Evolutionary conservation across 192 early-diverging fungal genomes (phyloP).

Genomic region (Backusella sp.): DNA sequence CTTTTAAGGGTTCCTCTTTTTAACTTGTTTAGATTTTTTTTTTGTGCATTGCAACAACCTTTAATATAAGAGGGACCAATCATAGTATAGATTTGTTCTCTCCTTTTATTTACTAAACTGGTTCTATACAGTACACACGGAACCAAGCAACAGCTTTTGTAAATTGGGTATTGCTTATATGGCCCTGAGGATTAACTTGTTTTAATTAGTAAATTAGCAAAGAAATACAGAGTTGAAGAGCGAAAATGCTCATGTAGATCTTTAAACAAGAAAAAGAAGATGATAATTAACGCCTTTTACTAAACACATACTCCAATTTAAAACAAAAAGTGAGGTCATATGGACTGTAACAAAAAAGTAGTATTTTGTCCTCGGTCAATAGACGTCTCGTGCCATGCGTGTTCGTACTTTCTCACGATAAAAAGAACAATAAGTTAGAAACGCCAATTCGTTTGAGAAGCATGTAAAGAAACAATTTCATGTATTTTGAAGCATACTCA

Average conservation of each 20-base stretch:
- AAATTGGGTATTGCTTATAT: not conserved
- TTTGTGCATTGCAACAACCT: not conserved
- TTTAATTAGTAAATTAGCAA: not conserved
- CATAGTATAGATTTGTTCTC: not conserved
- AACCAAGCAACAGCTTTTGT: not conserved
- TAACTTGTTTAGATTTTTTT: not conserved
- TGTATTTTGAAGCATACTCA: not conserved
- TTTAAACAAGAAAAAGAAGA: not conserved
- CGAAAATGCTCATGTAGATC: not conserved
- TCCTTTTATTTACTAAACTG: constrained; percentile 4
- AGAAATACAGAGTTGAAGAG: not conserved
- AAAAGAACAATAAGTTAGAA: not conserved
- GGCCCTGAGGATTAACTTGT: not conserved
- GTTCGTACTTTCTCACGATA: not conserved
- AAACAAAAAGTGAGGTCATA: not conserved
- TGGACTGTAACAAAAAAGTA: not conserved
- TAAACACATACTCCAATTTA: not conserved
- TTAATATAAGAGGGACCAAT: constrained; percentile 2
- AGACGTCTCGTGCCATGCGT: not conserved
- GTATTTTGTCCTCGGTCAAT: not conserved
- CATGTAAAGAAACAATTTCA: not conserved
- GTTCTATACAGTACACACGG: not conserved
- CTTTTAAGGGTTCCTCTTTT: not conserved
- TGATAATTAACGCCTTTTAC: not conserved
- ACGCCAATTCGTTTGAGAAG: not conserved